These are phyloP conservation scores for Sugiyamaella floridensis DNA, from an alignment of 805 yeast species.

Conservation along the genomic window DNA sequence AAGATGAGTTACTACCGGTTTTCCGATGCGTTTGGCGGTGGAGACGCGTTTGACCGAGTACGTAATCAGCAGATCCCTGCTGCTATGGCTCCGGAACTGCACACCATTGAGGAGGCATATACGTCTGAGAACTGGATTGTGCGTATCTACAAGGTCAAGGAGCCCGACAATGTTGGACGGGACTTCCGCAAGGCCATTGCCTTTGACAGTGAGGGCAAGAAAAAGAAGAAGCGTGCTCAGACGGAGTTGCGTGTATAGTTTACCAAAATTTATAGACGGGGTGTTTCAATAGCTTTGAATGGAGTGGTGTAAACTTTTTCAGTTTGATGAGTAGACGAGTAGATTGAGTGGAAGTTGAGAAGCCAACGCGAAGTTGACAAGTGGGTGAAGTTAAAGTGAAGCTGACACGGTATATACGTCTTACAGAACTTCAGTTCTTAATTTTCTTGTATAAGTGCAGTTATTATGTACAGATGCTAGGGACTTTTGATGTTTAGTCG, in stretches of 20 bases:
- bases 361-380: too few relatives aligned
- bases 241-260: slow-evolving; percentile 15
- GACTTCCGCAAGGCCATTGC: slow-evolving; percentile 30
- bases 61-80: slow-evolving; percentile 69
- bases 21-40: slow-evolving; percentile 57
- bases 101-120: slow-evolving; percentile 85
- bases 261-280: not conserved
- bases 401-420: too few relatives aligned
- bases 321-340: not conserved
- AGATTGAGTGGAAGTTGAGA: too few relatives aligned
- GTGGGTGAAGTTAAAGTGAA: too few relatives aligned
- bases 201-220: slow-evolving; percentile 14
- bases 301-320: not conserved
- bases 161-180: slow-evolving; percentile 81
- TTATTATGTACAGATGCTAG: too few relatives aligned
- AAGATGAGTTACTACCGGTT: slow-evolving; percentile 88
- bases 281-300: not conserved
- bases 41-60: slow-evolving; percentile 59
- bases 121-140: slow-evolving; percentile 97
- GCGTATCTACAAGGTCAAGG: slow-evolving; percentile 86
- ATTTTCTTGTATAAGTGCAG: too few relatives aligned
- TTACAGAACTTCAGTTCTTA: too few relatives aligned
- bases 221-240: slow-evolving; percentile 19
- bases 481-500: too few relatives aligned
- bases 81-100: slow-evolving; percentile 46